A percentile compares a stretch with the other conserved stretches of the same genome.
Conservation (phyloP, 805 yeast genomes). For the Jamesozyma lodderae region DNA sequence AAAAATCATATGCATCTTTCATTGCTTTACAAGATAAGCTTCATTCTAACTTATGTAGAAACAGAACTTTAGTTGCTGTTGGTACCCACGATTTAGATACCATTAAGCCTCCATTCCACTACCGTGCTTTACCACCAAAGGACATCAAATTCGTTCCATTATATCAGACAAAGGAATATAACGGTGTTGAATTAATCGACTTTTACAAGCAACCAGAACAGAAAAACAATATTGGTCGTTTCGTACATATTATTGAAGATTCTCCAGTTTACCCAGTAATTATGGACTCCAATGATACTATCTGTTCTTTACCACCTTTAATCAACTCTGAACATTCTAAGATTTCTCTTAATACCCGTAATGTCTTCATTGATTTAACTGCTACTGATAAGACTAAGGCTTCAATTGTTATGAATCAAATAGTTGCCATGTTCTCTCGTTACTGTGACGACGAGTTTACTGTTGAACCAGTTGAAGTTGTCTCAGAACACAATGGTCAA, state of each 20-base stretch:
- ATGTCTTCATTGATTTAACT: slow-evolving; percentile 87
- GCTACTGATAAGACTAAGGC: slow-evolving; percentile 94
- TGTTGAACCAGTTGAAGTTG: slow-evolving; percentile 81
- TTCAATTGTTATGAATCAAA: slow-evolving; percentile 82
- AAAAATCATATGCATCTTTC: slow-evolving; percentile 85
- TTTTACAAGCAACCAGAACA: slow-evolving; percentile 60
- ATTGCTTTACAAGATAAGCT: slow-evolving; percentile 93
- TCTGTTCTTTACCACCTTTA: slow-evolving; percentile 93
- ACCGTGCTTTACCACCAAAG: slow-evolving; percentile 73
- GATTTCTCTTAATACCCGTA: slow-evolving; percentile 73
- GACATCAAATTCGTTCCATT: slow-evolving; percentile 69
- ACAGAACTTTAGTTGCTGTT: slow-evolving; percentile 94
- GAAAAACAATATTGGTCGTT: slow-evolving; percentile 85
- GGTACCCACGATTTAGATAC: slow-evolving; percentile 95
- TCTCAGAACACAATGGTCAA: slow-evolving; percentile 71
- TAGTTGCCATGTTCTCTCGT: slow-evolving; percentile 92
- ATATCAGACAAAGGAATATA: slow-evolving; percentile 59
- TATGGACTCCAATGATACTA: slow-evolving; percentile 62
- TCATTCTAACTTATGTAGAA: slow-evolving; percentile 92
- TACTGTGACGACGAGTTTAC: slow-evolving; percentile 76
- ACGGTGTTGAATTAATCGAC: slow-evolving; percentile 74
- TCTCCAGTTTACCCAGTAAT: slow-evolving; percentile 88
- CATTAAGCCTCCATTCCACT: slow-evolving; percentile 72
- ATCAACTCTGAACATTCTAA: slow-evolving; percentile 89
- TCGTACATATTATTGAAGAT: slow-evolving; percentile 76